Percentiles rank a stretch among this genome's conserved stretches.
These are phyloP conservation scores for Daldinia loculata DNA, from an alignment of 495 filamentous ascomycete species.

Conservation along the genomic window DNA sequence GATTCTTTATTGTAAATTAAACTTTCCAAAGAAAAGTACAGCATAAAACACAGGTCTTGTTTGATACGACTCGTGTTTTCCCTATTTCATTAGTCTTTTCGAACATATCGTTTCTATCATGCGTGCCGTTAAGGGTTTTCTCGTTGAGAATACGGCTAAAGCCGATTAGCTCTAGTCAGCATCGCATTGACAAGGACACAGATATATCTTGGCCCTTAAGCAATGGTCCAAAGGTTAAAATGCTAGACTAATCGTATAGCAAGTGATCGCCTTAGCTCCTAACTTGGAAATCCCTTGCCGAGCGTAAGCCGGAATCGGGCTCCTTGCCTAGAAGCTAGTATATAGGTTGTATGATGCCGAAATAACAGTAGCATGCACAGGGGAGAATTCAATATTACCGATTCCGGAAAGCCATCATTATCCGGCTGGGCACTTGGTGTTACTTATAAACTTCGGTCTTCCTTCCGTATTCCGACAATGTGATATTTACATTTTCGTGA, in stretches of 20 bases:
- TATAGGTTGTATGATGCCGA: neutral
- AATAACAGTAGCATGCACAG: constrained; percentile 2
- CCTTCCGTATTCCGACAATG: neutral
- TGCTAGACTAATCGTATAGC: neutral
- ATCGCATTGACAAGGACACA: constrained; percentile 19
- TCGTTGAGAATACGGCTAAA: constrained; percentile 5
- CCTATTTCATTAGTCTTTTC: neutral
- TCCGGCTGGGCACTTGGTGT: neutral
- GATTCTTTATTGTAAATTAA: neutral
- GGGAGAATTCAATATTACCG: neutral
- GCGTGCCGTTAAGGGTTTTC: neutral
- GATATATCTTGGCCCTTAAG: constrained; percentile 13
- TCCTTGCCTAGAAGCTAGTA: neutral
- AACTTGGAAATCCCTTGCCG: neutral
- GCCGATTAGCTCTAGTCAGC: constrained; percentile 7
- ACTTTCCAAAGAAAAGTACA: neutral
- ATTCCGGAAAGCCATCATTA: neutral
- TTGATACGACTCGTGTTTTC: neutral
- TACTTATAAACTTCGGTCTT: neutral
- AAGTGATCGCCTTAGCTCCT: constrained; percentile 7
- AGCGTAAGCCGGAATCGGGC: neutral
- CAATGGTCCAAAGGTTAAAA: neutral
- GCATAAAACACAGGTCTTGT: neutral
- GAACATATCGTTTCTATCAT: neutral
- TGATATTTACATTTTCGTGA: neutral